Conservation (phyloP, 2,329 filamentous ascomycete genomes). For the Aspergillus sp. region DNA sequence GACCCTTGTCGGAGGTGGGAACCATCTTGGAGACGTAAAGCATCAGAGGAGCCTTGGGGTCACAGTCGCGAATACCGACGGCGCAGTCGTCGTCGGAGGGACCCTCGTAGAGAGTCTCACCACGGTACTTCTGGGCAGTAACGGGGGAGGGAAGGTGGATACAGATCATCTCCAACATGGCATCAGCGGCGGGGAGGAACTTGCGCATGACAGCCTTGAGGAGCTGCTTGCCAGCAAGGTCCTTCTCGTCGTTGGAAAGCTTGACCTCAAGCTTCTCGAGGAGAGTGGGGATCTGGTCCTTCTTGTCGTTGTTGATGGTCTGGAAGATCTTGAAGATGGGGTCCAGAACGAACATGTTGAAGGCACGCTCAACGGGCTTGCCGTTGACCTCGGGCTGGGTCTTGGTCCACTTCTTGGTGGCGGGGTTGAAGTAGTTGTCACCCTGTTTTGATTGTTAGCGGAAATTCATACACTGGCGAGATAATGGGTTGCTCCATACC, state of each 20-base stretch:
- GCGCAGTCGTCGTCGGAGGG: conserved; percentile 87
- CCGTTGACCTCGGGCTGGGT: conserved; percentile 73
- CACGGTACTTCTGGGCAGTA: conserved; percentile 96
- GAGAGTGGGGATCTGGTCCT: conserved; percentile 80
- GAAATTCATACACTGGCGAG: neutral
- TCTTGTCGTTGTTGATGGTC: conserved; percentile 98
- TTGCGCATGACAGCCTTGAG: conserved; percentile 98
- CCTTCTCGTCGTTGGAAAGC: conserved; percentile 81
- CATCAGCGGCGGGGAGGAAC: conserved; percentile 97
- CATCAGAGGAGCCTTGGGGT: conserved; percentile 98
- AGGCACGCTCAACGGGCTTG: conserved; percentile 91
- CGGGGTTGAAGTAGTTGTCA: conserved; percentile 99
- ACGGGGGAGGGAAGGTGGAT: conserved; percentile 96
- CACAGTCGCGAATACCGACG: conserved; percentile 97
- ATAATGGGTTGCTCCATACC: conserved; percentile 58
- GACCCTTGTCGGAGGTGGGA: conserved; percentile 98
- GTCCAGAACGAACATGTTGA: conserved; percentile 99
- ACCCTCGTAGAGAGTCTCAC: conserved; percentile 98
- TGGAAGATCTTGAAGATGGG: conserved; percentile 99
- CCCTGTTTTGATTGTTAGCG: conserved; percentile 52
- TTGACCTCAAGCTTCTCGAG: conserved; percentile 95
- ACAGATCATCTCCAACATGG: conserved; percentile 99
- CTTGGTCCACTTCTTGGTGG: conserved; percentile 99
- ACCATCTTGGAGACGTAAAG: conserved; percentile 99
- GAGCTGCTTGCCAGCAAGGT: conserved; percentile 95